These are phyloP conservation scores for Colletotrichum spaethianum DNA, from an alignment of 2,329 filamentous ascomycete species.

Conservation along the genomic window DNA sequence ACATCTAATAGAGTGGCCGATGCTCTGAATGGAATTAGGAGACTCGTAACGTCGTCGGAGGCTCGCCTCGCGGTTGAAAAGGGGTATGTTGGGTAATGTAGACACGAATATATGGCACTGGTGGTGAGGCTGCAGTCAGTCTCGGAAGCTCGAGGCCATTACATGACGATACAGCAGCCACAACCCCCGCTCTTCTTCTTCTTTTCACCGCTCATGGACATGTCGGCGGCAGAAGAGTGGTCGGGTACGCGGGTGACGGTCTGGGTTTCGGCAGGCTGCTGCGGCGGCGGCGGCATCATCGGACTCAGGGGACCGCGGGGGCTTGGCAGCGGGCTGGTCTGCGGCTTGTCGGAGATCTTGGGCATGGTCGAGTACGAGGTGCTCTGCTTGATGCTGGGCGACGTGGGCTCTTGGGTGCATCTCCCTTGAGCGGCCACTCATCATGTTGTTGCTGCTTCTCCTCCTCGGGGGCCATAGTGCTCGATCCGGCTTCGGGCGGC, in stretches of 20 bases:
- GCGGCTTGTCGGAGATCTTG: slow-evolving; percentile 65
- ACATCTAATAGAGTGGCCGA: slow-evolving; percentile 37
- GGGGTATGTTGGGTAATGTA: slow-evolving; percentile 30
- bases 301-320: slow-evolving; percentile 58
- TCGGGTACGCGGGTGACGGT: slow-evolving; percentile 44
- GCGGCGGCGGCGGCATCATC: slow-evolving; percentile 55
- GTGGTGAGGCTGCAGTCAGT: not conserved
- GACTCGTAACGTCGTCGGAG: slow-evolving; percentile 45
- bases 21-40: slow-evolving; percentile 39
- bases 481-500: slow-evolving; percentile 56
- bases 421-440: slow-evolving; percentile 73
- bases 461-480: slow-evolving; percentile 45
- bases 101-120: slow-evolving; percentile 25
- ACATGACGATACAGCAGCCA: slow-evolving; percentile 68
- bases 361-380: slow-evolving; percentile 76
- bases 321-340: slow-evolving; percentile 58
- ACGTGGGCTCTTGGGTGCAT: slow-evolving; percentile 61
- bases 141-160: slow-evolving; percentile 38
- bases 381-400: slow-evolving; percentile 52
- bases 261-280: slow-evolving; percentile 43
- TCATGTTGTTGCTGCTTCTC: slow-evolving; percentile 58
- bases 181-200: slow-evolving; percentile 61
- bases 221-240: slow-evolving; percentile 23
- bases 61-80: slow-evolving; percentile 31
- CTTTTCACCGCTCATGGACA: slow-evolving; percentile 45